phyloP scores from a whole-genome alignment of 192 early-diverging fungal genomes.

The Coemansia sp. region DNA sequence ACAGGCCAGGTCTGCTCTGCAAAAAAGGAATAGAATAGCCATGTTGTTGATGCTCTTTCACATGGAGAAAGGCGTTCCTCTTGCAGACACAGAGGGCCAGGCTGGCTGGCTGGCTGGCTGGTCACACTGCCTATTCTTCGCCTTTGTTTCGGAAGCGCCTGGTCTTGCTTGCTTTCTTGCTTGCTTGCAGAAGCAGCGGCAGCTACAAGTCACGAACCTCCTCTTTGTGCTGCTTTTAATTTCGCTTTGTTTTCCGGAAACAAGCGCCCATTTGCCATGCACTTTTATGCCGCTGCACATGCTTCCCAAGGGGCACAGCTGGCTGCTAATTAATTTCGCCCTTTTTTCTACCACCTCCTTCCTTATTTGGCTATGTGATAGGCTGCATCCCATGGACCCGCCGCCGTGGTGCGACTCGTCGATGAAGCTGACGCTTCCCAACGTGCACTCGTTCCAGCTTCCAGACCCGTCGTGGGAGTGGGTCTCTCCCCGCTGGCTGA shows the following conservation, averaged over 20 bases:
- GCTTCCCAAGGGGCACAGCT: not conserved
- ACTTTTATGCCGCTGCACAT: slow-evolving; percentile 3
- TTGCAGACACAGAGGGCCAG: no score
- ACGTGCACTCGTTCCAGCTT: slow-evolving; percentile 56
- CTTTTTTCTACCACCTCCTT: no score
- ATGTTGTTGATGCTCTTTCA: no score
- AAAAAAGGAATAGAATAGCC: no score
- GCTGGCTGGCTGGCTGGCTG: not conserved
- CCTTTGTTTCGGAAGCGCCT: no score
- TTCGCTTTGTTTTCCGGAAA: not conserved
- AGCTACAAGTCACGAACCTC: no score
- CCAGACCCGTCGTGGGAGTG: slow-evolving; percentile 54
- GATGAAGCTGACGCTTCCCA: slow-evolving; percentile 45
- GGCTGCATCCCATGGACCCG: slow-evolving; percentile 52
- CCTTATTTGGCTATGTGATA: slow-evolving; percentile 18
- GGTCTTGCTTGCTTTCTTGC: no score
- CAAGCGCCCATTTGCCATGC: not conserved
- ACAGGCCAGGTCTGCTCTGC: no score
- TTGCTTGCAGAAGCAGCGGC: no score
- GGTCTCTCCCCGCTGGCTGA: slow-evolving; percentile 55
- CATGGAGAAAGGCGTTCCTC: no score
- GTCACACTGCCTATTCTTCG: not conserved
- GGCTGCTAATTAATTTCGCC: no score
- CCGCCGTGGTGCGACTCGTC: slow-evolving; percentile 51
- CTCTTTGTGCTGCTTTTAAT: no score